A percentile compares a stretch with the other conserved stretches of the same genome.
Conservation (phyloP, 768 basidiomycete species). For the Serendipita vermifera region DNA sequence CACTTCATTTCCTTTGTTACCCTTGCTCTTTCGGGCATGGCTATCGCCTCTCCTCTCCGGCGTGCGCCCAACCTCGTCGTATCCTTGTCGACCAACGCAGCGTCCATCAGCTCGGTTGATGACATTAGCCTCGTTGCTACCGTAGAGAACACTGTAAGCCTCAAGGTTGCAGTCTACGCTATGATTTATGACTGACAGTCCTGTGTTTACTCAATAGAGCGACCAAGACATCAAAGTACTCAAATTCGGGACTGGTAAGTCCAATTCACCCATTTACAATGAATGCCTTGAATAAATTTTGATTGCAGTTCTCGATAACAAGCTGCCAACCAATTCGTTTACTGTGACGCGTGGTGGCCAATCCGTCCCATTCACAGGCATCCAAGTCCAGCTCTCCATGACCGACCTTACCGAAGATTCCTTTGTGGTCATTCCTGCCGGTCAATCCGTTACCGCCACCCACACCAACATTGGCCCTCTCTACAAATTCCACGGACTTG, state of each 20-base stretch:
- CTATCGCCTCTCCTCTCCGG: too few species aligned
- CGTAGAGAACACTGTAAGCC: neutral
- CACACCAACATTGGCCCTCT: conserved; percentile 27
- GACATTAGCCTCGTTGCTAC: neutral
- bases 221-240: conserved; percentile 29
- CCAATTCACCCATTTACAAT: too few species aligned
- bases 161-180: neutral
- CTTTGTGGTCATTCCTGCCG: conserved; percentile 18
- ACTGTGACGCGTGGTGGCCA: conserved; percentile 29
- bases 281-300: too few species aligned
- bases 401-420: conserved; percentile 29
- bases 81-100: neutral
- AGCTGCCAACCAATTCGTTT: conserved; percentile 34
- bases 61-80: conserved; percentile 8
- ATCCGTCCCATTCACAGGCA: conserved; percentile 31
- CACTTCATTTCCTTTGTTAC: too few species aligned
- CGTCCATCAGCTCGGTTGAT: neutral
- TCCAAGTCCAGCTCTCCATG: conserved; percentile 27
- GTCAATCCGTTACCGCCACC: neutral
- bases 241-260: conserved; percentile 29
- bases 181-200: neutral
- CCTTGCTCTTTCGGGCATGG: too few species aligned
- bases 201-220: neutral
- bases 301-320: conserved; percentile 32
- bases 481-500: conserved; percentile 31